Conservation (phyloP, 495 filamentous ascomycete species). For the Penicillium odoratum region DNA sequence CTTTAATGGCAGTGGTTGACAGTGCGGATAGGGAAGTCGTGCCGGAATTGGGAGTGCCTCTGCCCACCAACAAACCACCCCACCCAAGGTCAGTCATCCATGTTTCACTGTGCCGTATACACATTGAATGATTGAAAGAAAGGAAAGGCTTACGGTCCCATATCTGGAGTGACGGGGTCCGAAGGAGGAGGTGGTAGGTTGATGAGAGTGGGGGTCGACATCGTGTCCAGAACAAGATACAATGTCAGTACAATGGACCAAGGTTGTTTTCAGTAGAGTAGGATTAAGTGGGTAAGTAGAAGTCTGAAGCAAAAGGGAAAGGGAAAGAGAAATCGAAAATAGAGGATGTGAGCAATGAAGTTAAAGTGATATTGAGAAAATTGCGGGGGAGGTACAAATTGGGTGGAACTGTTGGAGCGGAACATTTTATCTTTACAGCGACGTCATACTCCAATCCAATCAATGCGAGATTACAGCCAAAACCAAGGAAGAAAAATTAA, state of each 20-base stretch:
- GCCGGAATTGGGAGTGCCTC: constrained; percentile 87
- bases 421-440: constrained; percentile 10
- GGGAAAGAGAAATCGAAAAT: not conserved
- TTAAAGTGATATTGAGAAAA: not conserved
- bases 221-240: constrained; percentile 15
- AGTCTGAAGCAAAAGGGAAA: not conserved
- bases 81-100: constrained; percentile 15
- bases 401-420: constrained; percentile 5
- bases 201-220: constrained; percentile 66
- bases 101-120: not conserved
- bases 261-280: constrained; percentile 3
- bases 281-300: not conserved
- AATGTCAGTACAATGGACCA: constrained; percentile 6
- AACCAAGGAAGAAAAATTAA: not conserved
- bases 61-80: constrained; percentile 30
- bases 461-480: not conserved
- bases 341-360: not conserved
- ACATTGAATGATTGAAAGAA: constrained; percentile 5
- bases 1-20: constrained; percentile 91
- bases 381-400: constrained; percentile 17
- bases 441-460: constrained; percentile 16
- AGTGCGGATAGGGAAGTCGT: constrained; percentile 84
- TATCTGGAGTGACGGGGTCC: constrained; percentile 84
- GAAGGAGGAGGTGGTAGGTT: constrained; percentile 83
- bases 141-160: constrained; percentile 68